Evolutionary conservation across 2,329 filamentous ascomycete species (phyloP), one percentile per base, ranked within the genome.

Genomic region (Endocalyx cinctus): DNA sequence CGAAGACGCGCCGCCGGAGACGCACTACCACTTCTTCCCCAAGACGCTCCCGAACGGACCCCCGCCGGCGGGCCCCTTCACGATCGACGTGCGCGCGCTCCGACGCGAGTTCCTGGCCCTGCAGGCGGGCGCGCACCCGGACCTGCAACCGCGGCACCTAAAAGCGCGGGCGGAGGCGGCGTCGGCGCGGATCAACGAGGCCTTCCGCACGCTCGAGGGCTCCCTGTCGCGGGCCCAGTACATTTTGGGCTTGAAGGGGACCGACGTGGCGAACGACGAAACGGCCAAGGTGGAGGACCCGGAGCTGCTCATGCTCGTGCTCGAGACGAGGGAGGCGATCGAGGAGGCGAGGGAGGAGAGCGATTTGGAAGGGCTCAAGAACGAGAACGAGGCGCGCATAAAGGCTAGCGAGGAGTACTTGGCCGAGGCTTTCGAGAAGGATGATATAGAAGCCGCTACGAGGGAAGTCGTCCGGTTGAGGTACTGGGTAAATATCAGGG

Each of bases 11-110:
- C n/a, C n/a, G n/a, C 52, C 57, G 4, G 49, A 63, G 44, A 87
- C 82, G 34, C 78, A 90, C 70, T 97, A 96, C 72, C 77, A 82
- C 35, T 78, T 97, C 63, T 98, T 98, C 69, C 88, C 89, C 2
- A 57, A 74, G 19, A 85, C 88, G 4, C 72, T 96, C 4, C 77
- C 88, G 1, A 34, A 60, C 1, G 90, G 90, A 2, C 84, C 87
- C 1, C 92, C 92, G 0, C 90, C 90, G 0, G 34, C 54, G 0
- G 83, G 88, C 0, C 72, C 79, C 38, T 98, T 97, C 70, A 62
- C 69, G 11, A 77, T 97, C 52, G 73, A 94, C 57, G 57, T 76
- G 10, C 69, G 73, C 37, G 67, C 74, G 12, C 75, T 97, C 14
- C 84, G 86, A 31, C 76, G 77, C 45, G 92, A 98, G 57, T 97